Conservation (phyloP, 352 stramenopile genomes). For the Phytophthora macrochlamydospora region DNA sequence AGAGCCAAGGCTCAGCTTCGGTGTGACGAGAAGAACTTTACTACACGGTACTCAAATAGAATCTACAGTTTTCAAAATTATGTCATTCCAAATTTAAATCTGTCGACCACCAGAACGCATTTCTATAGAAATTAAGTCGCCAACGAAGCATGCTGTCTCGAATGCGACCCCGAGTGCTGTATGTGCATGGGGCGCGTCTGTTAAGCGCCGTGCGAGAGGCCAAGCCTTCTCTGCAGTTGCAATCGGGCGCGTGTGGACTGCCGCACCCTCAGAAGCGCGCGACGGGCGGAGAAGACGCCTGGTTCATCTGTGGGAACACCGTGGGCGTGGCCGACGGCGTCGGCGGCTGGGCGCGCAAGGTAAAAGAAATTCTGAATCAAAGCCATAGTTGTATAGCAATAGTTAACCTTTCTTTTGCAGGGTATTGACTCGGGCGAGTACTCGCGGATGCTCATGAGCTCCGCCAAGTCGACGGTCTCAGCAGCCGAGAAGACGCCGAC, state of each 20-base stretch:
- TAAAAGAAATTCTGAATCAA: constrained; percentile 11
- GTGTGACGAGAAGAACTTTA: no score
- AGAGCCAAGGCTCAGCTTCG: no score
- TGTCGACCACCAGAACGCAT: no score
- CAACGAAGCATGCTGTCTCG: no score
- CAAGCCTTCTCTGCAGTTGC: constrained; percentile 42
- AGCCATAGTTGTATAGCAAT: no score
- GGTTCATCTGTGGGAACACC: constrained; percentile 78
- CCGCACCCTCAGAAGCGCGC: constrained; percentile 85
- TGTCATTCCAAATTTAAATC: no score
- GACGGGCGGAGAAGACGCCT: constrained; percentile 86
- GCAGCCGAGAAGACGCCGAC: constrained; percentile 39
- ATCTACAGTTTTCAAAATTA: no score
- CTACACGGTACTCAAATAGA: no score
- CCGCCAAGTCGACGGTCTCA: constrained; percentile 32
- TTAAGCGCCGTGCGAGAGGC: constrained; percentile 9
- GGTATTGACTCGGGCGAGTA: constrained; percentile 90
- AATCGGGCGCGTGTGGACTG: constrained; percentile 74
- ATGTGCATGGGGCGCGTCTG: no score
- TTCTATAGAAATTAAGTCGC: no score
- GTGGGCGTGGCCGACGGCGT: constrained; percentile 89
- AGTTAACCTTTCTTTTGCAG: constrained; percentile 21
- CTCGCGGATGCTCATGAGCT: constrained; percentile 81
- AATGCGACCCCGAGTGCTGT: no score
- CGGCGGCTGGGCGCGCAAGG: constrained; percentile 86